Percentiles rank a stretch among this genome's conserved stretches.
Evolutionary conservation across 2,329 filamentous ascomycete species (phyloP).

Genomic region (Sclerotinia sclerotiorum): DNA sequence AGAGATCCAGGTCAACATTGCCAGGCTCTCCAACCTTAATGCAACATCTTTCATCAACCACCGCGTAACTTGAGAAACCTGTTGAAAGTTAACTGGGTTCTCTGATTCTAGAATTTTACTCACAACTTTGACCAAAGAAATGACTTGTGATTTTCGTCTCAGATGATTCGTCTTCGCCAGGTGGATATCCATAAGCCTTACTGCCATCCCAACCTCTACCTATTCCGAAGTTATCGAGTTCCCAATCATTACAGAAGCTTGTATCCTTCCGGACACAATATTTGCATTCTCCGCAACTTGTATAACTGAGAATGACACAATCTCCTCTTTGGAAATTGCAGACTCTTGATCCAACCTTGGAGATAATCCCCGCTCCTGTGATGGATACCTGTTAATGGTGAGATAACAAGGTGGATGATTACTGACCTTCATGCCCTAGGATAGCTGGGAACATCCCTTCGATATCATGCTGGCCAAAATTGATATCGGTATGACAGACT

Average conservation of each 20-base stretch:
- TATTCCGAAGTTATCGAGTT: constrained; percentile 34
- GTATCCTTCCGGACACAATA: constrained; percentile 37
- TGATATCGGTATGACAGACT: constrained; percentile 38
- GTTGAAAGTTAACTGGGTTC: neutral
- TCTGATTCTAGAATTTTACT: neutral
- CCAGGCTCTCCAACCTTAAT: constrained; percentile 32
- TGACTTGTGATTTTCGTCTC: constrained; percentile 33
- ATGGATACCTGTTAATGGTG: neutral
- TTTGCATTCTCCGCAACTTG: constrained; percentile 40
- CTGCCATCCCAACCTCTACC: constrained; percentile 27
- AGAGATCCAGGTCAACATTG: constrained; percentile 33
- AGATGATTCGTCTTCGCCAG: constrained; percentile 19
- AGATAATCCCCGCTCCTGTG: constrained; percentile 30
- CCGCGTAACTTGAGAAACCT: constrained; percentile 36
- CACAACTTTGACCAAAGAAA: constrained; percentile 41
- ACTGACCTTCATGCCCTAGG: constrained; percentile 39
- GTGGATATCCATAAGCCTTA: constrained; percentile 25
- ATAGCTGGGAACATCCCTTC: constrained; percentile 36
- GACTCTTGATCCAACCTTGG: constrained; percentile 28
- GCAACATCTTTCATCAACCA: constrained; percentile 34
- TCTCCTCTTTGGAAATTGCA: constrained; percentile 26
- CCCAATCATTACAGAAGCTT: constrained; percentile 38
- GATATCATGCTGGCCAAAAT: constrained; percentile 27
- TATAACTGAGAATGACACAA: constrained; percentile 42
- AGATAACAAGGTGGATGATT: neutral